Evolutionary conservation across 495 filamentous ascomycete genomes (phyloP), one percentile per base, ranked within the genome.

Genomic region (Cercophora samala): DNA sequence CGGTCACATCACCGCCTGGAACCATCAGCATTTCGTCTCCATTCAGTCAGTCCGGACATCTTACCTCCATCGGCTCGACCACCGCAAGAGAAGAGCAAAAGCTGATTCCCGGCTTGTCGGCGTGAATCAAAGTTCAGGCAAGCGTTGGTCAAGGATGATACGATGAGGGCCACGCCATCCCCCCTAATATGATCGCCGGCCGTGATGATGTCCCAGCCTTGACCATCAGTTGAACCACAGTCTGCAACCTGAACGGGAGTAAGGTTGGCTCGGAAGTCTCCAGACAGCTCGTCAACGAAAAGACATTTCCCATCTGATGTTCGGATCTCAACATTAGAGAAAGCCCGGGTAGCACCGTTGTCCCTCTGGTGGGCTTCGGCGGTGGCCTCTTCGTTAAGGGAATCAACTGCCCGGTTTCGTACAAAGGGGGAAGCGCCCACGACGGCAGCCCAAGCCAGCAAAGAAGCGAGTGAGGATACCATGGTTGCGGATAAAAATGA

Each of bases 231-330:
- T 19, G 79, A 79, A 53, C 79, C 78, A 69, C 84, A 87, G 19
- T 77, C 74, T 22, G 75, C 79, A 19, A 84, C 74, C 64, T 83
- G 79, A 54, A 87, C 73, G 1, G 82, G 83, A n/a, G 78, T 85
- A 64, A 87, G 72, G 67, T 87, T 87, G 58, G 81, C 81, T 23
- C 84, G 79, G 66, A 87, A 87, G 69, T 87, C 84, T 5, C 84
- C 84, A 5, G 83, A 85, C 3, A 84, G 74, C 64, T 83, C 76
- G 66, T 85, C 77, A 24, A 87, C 79, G 63, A 81, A 84, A 22
- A 87, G 79, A 62, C 84, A 87, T 68, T 77, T 75, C 9, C 82
- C 83, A 63, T 81, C 78, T 1, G 83, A 81, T 24, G 83, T 85
- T 82, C 84, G 80, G 72, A 86, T 84, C 64, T 80, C 74, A 19